phyloP scores from a whole-genome alignment of 2,329 filamentous ascomycete genomes.

The Lecanosticta acicola region DNA sequence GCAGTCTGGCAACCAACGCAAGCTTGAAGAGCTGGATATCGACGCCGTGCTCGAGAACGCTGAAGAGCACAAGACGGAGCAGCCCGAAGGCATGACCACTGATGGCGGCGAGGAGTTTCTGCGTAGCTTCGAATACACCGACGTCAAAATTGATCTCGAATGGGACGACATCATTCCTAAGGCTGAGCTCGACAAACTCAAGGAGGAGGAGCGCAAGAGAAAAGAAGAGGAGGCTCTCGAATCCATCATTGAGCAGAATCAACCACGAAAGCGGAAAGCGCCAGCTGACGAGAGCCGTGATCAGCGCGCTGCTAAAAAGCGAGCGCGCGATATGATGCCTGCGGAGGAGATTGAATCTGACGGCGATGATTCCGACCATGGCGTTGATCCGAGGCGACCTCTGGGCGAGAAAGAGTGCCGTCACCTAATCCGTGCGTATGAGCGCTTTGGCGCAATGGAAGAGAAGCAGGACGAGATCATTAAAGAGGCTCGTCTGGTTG shows the following conservation, averaged over 20 bases:
- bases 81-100: slow-evolving; percentile 88
- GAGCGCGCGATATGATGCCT: slow-evolving; percentile 54
- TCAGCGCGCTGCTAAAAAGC: slow-evolving; percentile 64
- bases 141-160: slow-evolving; percentile 92
- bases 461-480: slow-evolving; percentile 84
- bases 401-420: slow-evolving; percentile 89
- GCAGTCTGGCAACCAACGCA: slow-evolving; percentile 92
- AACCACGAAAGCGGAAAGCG: slow-evolving; percentile 66
- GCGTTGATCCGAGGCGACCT: slow-evolving; percentile 76
- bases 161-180: slow-evolving; percentile 99
- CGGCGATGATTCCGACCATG: slow-evolving; percentile 44
- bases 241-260: slow-evolving; percentile 76
- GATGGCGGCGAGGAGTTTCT: slow-evolving; percentile 97
- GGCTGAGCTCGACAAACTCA: slow-evolving; percentile 82
- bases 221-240: slow-evolving; percentile 77
- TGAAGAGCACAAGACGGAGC: slow-evolving; percentile 93
- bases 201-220: slow-evolving; percentile 79
- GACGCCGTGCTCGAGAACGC: slow-evolving; percentile 95
- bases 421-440: slow-evolving; percentile 82
- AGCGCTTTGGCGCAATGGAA: slow-evolving; percentile 84
- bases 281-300: slow-evolving; percentile 60
- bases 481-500: slow-evolving; percentile 74
- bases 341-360: slow-evolving; percentile 57
- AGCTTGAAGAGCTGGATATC: slow-evolving; percentile 94
- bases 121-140: slow-evolving; percentile 82